These are phyloP conservation scores for Nemania diffusa DNA, from an alignment of 2,329 filamentous ascomycete genomes.

Conservation along the genomic window DNA sequence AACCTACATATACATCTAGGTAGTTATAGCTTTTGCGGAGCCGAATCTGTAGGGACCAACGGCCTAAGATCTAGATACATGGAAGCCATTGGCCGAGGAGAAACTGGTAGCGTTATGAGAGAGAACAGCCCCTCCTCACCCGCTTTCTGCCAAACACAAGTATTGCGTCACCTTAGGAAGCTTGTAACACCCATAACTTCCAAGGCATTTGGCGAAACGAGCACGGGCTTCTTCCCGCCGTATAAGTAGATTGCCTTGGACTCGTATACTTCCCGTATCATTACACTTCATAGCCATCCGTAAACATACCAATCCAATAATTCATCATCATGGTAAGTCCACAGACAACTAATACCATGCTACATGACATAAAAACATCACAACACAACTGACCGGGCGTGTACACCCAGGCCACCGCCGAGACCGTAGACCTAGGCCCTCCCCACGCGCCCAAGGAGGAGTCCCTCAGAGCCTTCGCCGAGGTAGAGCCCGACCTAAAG, in stretches of 20 bases:
- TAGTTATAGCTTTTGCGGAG: background rate
- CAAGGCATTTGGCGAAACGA: background rate
- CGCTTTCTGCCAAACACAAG: background rate
- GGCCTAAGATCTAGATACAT: background rate
- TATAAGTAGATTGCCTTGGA: background rate
- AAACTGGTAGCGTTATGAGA: background rate
- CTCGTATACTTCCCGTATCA: background rate
- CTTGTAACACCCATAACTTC: background rate
- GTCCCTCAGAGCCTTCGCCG: conserved; percentile 60
- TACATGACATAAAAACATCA: background rate
- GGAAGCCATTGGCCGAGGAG: conserved; percentile 5
- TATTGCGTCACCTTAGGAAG: background rate
- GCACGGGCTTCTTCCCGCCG: background rate
- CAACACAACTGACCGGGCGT: background rate
- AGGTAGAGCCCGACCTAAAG: conserved; percentile 63
- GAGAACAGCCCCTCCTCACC: conserved; percentile 6
- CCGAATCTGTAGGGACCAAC: conserved; percentile 1
- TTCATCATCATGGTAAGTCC: conserved; percentile 24
- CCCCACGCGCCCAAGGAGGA: conserved; percentile 62
- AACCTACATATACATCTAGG: background rate
- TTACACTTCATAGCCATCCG: background rate
- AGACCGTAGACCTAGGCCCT: conserved; percentile 62
- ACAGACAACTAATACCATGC: background rate
- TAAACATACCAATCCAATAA: background rate
- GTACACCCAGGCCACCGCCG: conserved; percentile 58